Base-by-base conservation (phyloP, 1,284 basidiomycete species). In the Moesziomyces sp. region DNA sequence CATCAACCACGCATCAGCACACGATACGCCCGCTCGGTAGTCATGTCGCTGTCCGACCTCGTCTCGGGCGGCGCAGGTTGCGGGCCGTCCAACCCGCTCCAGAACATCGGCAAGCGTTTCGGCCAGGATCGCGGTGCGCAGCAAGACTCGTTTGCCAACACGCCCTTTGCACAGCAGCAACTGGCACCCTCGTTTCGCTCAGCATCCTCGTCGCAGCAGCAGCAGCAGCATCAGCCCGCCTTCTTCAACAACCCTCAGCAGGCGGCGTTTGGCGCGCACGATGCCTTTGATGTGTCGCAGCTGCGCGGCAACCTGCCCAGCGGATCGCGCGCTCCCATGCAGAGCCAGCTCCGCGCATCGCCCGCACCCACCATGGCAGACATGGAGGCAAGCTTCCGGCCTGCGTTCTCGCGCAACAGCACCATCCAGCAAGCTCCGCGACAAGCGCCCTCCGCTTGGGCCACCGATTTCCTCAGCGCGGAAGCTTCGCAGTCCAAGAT, bases 61-160 rank as follows among this genome's bases (percentile, higher is more conserved):
- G 59, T 80, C 54, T 74, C 74, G 8, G 80, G 78, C n/a, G 81
- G 77, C 5, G 78, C 82, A 13, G 76, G 67, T 10, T 83, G 82
- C 50, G 82, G 82, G 13, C 82, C 81, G 0, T 78, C 80, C 49
- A 83, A 83, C 38, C 79, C 81, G 11, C 74, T 83, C 18, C 77
- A 78, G 52, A 75, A 66, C 61, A 76, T 83, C 26, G 80, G 80
- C 43, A 83, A 83, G 55, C 70, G 81, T 3, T 78, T 83, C 45
- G 81, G 81, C 21, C 75, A 80, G 46, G 82, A 83, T 57, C 68
- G 79, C 16, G 59, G 71, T 10, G 40, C 76, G 14, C 82, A 83
- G 72, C 70, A 77, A 26, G 82, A 83, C 46, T 57, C 49, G 2
- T 72, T 53, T 10, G 38, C 50, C 18, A 46, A 52, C 14, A 23